phyloP scores from a whole-genome alignment of 2,329 filamentous ascomycete genomes.

The Hypomyces rosellus region DNA sequence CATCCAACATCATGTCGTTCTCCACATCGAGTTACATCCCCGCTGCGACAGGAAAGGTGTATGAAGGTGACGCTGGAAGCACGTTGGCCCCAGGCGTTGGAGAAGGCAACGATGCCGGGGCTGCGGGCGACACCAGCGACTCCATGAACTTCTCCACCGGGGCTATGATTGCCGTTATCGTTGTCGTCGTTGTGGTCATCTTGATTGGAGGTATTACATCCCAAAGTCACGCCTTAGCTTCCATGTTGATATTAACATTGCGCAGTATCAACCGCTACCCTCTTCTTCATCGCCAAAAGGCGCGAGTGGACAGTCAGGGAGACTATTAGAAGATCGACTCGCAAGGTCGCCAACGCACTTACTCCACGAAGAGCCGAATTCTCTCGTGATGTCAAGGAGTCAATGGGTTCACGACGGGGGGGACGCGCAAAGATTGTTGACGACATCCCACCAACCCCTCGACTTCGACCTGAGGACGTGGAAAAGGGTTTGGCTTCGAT shows the following conservation, averaged over 20 bases:
- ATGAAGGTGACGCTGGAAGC: conserved; percentile 28
- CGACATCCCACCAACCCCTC: conserved; percentile 55
- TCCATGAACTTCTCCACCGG: conserved; percentile 60
- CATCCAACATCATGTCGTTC: conserved; percentile 30
- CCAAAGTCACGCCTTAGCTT: too few relatives aligned
- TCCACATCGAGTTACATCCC: conserved; percentile 35
- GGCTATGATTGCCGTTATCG: conserved; percentile 66
- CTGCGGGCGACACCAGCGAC: conserved; percentile 53
- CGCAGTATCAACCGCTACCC: conserved; percentile 55
- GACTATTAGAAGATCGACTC: conserved; percentile 62
- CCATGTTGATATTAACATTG: conserved; percentile 11
- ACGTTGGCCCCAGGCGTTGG: conserved; percentile 29
- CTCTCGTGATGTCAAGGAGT: conserved; percentile 49
- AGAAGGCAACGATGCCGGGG: conserved; percentile 53
- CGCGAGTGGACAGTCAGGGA: conserved; percentile 75
- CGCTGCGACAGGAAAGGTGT: conserved; percentile 26
- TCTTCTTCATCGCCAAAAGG: conserved; percentile 80
- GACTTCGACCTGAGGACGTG: conserved; percentile 47
- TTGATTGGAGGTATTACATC: conserved; percentile 57
- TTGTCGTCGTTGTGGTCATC: conserved; percentile 61
- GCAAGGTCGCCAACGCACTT: conserved; percentile 53
- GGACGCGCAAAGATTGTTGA: conserved; percentile 41
- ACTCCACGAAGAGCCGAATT: conserved; percentile 58
- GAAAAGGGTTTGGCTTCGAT: conserved; percentile 48
- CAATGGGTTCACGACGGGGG: conserved; percentile 21